phyloP scores from a whole-genome alignment of 768 basidiomycete genomes.

The Tephrocybe rancida region DNA sequence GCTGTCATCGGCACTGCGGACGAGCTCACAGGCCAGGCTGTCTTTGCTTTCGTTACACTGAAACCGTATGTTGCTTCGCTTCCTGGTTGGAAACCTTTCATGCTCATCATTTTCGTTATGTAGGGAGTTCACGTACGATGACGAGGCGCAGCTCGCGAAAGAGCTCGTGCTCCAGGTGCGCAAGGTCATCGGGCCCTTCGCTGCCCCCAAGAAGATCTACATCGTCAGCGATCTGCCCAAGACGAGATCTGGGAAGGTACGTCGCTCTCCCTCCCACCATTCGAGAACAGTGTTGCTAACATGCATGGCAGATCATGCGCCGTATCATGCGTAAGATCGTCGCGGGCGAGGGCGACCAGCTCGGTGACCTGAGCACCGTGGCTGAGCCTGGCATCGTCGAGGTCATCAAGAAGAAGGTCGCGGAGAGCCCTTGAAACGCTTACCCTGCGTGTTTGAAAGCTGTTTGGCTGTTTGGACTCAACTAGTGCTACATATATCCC shows the following conservation, averaged over 20 bases:
- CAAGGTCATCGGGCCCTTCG: constrained; percentile 98
- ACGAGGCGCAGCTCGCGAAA: constrained; percentile 76
- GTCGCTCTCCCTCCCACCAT: constrained; percentile 16
- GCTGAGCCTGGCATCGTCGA: constrained; percentile 90
- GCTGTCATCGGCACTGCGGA: constrained; percentile 89
- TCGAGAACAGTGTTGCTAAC: neutral
- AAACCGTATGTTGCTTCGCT: constrained; percentile 71
- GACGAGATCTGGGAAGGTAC: constrained; percentile 91
- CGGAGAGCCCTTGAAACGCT: constrained; percentile 27
- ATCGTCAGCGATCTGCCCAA: constrained; percentile 88
- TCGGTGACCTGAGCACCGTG: constrained; percentile 92
- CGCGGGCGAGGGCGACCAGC: constrained; percentile 90
- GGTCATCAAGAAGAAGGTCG: constrained; percentile 79
- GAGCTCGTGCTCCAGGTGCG: constrained; percentile 94
- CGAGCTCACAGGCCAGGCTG: constrained; percentile 91
- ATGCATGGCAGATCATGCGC: constrained; percentile 74
- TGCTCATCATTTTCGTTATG: neutral
- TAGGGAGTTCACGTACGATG: constrained; percentile 75
- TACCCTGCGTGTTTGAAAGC: neutral
- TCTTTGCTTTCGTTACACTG: constrained; percentile 91
- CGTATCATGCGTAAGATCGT: constrained; percentile 97
- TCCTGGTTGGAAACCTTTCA: neutral
- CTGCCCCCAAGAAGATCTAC: constrained; percentile 91
- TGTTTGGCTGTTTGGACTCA: neutral
- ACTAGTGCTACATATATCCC: too few species aligned